Evolutionary conservation across 2,329 filamentous ascomycete species (phyloP).

Genomic region (Colletotrichum plurivorum): DNA sequence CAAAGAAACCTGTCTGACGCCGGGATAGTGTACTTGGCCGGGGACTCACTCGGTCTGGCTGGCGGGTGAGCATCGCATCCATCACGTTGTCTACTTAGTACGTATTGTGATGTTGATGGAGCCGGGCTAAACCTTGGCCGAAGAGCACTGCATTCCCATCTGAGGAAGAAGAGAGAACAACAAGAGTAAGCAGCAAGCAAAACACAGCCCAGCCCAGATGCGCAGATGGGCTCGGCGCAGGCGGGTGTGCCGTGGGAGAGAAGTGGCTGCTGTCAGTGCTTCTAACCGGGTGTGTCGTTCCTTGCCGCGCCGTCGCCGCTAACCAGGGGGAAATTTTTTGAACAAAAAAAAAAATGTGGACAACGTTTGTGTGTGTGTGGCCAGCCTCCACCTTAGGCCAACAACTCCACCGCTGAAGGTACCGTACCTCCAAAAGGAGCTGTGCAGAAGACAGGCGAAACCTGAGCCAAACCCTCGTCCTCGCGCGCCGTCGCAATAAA

Average conservation of each 20-base stretch:
- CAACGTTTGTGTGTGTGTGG: constrained; percentile 24
- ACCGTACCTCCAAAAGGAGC: constrained; percentile 22
- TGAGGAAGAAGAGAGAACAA: not conserved
- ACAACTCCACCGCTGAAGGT: constrained; percentile 12
- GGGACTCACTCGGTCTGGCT: not conserved
- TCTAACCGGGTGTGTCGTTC: not conserved
- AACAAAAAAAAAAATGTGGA: constrained; percentile 31
- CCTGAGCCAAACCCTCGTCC: constrained; percentile 39
- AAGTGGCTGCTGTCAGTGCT: constrained; percentile 12
- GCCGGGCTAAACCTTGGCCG: constrained; percentile 28
- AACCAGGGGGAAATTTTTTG: constrained; percentile 32
- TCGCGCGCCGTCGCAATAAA: constrained; percentile 40
- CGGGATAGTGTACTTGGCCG: constrained; percentile 4
- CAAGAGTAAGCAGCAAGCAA: not conserved
- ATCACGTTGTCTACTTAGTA: too few species aligned
- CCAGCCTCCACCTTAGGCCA: constrained; percentile 27
- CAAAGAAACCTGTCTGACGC: not conserved
- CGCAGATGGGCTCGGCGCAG: not conserved
- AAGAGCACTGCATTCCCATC: constrained; percentile 1
- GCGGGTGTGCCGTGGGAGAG: not conserved
- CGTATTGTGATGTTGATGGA: not conserved
- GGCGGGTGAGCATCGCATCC: constrained; percentile 19
- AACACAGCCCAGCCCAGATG: not conserved
- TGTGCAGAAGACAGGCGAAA: constrained; percentile 35
- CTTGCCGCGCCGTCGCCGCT: not conserved